Conservation (phyloP, 2,329 filamentous ascomycete genomes). For the Neoascochyta sp. region DNA sequence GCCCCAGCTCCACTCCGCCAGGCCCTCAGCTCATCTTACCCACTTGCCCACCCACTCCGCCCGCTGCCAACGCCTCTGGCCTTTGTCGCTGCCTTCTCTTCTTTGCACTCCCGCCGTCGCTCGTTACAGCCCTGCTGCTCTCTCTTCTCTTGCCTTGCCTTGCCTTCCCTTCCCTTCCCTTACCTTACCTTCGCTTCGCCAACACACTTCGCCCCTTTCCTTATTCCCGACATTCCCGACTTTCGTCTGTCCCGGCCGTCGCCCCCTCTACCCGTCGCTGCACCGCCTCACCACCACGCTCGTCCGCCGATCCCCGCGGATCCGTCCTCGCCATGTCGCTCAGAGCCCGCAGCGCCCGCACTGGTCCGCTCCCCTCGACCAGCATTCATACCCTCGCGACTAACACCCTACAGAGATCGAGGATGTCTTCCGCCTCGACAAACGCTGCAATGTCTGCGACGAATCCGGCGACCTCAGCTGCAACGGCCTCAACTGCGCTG, state of each 20-base stretch:
- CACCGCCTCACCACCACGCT: slow-evolving; percentile 2
- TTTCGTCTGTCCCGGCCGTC: slow-evolving; percentile 1
- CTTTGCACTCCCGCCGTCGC: neutral
- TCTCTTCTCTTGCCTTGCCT: slow-evolving; percentile 3
- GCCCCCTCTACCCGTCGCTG: slow-evolving; percentile 1
- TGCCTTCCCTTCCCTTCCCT: slow-evolving; percentile 1
- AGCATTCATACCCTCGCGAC: neutral
- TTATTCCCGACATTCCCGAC: slow-evolving; percentile 3
- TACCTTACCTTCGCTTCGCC: slow-evolving; percentile 3
- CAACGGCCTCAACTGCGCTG: slow-evolving; percentile 50
- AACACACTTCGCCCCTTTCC: slow-evolving; percentile 4
- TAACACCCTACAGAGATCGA: slow-evolving; percentile 32
- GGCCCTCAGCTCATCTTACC: slow-evolving; percentile 12
- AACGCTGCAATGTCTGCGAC: slow-evolving; percentile 59
- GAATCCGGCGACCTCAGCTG: slow-evolving; percentile 50
- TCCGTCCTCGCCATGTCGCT: slow-evolving; percentile 10
- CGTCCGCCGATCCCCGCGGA: neutral
- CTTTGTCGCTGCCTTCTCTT: neutral
- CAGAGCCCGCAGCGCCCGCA: slow-evolving; percentile 5
- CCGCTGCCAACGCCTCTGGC: slow-evolving; percentile 1
- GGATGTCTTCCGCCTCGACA: slow-evolving; percentile 47
- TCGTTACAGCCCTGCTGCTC: slow-evolving; percentile 2
- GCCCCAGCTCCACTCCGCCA: slow-evolving; percentile 4
- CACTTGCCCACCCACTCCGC: slow-evolving; percentile 7
- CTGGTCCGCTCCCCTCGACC: slow-evolving; percentile 1